These are phyloP conservation scores for Agrocybe pediades DNA, from an alignment of 768 basidiomycete species.

Conservation along the genomic window DNA sequence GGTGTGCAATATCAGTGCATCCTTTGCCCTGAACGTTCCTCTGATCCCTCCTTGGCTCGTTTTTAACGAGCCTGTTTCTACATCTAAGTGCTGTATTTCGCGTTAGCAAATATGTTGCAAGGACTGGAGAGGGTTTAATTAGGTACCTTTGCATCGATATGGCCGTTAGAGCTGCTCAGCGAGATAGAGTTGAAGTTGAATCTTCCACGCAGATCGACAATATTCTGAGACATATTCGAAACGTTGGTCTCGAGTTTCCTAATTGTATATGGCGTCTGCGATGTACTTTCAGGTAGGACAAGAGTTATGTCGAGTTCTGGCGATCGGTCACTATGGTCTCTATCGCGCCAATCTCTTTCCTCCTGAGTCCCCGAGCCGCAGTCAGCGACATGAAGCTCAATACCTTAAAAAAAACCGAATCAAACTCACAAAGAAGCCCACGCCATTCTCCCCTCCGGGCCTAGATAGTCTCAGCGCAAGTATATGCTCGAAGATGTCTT, in stretches of 20 bases:
- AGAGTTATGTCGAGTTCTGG: slow-evolving; percentile 17
- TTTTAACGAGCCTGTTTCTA: slow-evolving; percentile 24
- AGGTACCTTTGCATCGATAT: slow-evolving; percentile 33
- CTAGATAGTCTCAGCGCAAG: slow-evolving; percentile 1
- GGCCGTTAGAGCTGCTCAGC: slow-evolving; percentile 36
- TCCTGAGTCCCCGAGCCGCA: neutral
- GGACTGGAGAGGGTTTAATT: neutral
- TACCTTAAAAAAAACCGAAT: neutral
- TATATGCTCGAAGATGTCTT: neutral
- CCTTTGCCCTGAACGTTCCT: slow-evolving; percentile 44
- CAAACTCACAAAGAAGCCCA: slow-evolving; percentile 9
- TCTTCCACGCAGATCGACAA: slow-evolving; percentile 35
- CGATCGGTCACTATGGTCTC: neutral
- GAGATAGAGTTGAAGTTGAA: slow-evolving; percentile 48
- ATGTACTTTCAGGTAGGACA: slow-evolving; percentile 9
- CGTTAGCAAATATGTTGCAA: neutral
- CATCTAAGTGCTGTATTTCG: slow-evolving; percentile 29
- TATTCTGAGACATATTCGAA: slow-evolving; percentile 40
- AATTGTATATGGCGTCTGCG: neutral
- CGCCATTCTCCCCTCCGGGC: slow-evolving; percentile 1
- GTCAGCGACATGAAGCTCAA: no score
- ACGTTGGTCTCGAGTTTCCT: slow-evolving; percentile 21
- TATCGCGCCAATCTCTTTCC: no score
- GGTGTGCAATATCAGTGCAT: slow-evolving; percentile 32
- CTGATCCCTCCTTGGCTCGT: slow-evolving; percentile 47